Conservation (phyloP, 768 basidiomycete species). For the Sarcomyxa edulis region DNA sequence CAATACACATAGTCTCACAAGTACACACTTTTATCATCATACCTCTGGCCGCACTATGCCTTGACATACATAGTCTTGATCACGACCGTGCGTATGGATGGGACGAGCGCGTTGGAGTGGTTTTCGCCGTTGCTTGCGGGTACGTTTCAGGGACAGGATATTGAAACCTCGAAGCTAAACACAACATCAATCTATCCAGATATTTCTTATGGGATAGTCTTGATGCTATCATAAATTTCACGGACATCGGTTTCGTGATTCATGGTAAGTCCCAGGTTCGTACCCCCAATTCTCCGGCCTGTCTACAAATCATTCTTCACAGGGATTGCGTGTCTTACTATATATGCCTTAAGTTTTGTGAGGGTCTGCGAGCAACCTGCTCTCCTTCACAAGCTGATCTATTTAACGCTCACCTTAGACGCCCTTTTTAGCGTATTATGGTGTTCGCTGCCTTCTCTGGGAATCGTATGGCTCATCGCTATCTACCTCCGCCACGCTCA, state of each 20-base stretch:
- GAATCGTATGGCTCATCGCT: conserved; percentile 52
- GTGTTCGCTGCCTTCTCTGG: conserved; percentile 75
- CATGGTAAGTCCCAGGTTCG: conserved; percentile 47
- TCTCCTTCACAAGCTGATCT: conserved; percentile 5
- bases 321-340: conserved; percentile 59
- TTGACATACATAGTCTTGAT: conserved; percentile 40
- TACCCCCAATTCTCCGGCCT: too few relatives aligned
- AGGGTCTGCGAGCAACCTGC: conserved; percentile 21
- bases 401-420: conserved; percentile 28
- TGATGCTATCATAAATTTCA: conserved; percentile 64
- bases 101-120: conserved; percentile 49
- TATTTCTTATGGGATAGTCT: conserved; percentile 85
- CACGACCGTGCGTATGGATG: conserved; percentile 77
- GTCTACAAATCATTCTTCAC: conserved; percentile 1
- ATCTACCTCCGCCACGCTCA: neutral
- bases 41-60: conserved; percentile 51
- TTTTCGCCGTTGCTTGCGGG: conserved; percentile 71
- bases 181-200: conserved; percentile 23
- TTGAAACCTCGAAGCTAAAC: conserved; percentile 3
- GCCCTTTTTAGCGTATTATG: conserved; percentile 79
- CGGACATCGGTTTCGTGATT: conserved; percentile 68
- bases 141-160: conserved; percentile 23
- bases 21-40: conserved; percentile 66
- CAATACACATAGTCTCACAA: conserved; percentile 68
- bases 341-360: conserved; percentile 71